Base-by-base conservation (phyloP, 2,329 filamentous ascomycete genomes). In the Sporothrix dimorphospora region DNA sequence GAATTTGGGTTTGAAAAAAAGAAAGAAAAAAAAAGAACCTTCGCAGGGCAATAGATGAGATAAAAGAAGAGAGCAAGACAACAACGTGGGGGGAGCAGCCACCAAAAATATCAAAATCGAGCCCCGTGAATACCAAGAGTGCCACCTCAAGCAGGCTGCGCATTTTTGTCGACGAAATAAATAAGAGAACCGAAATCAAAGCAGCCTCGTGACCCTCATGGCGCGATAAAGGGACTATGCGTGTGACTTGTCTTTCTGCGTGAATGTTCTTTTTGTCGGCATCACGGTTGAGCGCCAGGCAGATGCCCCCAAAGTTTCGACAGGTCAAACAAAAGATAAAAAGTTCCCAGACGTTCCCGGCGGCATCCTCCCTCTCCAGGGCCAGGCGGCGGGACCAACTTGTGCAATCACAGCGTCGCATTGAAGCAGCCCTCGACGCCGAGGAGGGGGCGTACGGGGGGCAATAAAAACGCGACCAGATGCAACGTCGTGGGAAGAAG, bases 381-480 rank as follows among this genome's bases (percentile, higher is more conserved):
- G 27, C 24, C 34, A 61, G 19, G 19, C 19, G 16, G 57, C 57
- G 34, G 34, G 57, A 21, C 57, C 57, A 34, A 61, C 40, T 42
- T 61, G 34, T 21, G 57, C 57, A 61, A 24, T 21, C 57, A 40
- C 19, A 61, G 57, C 38, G 57, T 61, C n/a, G 57, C 57, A 61
- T 61, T 61, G 3, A 34, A n/a, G n/a, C 30, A 34, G 3, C 30
- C 30, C 6, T 6, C 30, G 6, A n/a, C n/a, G n/a, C n/a, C n/a
- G 57, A 21, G 12, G 57, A 40, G 57, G 57, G 27, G 57, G 14
- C 27, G 14, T 19, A n/a, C 24, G 14, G 27, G 30, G 24, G 24
- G 19, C 24, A 55, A 55, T 11, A 27, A 55, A 34, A 55, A 55
- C 53, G n/a, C 27, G 53, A 57, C 27, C 53, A 34, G 27, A 57